Evolutionary conservation across 2,329 filamentous ascomycete genomes (phyloP).

Genomic region (Chalaropsis thielavioides): DNA sequence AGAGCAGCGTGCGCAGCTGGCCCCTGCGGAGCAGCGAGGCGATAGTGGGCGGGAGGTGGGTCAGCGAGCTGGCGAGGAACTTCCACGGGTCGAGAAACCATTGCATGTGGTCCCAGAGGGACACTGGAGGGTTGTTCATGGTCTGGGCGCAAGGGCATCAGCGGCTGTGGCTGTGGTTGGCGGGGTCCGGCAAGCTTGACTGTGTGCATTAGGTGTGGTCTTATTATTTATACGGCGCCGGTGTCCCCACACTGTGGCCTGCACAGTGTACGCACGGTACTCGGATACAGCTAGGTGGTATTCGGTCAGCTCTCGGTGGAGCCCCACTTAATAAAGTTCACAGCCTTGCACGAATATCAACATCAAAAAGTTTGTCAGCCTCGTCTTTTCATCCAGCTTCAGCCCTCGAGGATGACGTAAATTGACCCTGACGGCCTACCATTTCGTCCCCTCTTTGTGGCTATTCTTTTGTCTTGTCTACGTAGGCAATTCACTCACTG

Average conservation of each 20-base stretch:
- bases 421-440: not conserved
- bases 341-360: not conserved
- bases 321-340: not conserved
- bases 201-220: not conserved
- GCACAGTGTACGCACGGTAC: not conserved
- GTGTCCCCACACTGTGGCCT: not conserved
- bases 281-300: not conserved
- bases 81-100: slow-evolving; percentile 35
- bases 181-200: not conserved
- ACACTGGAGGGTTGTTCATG: slow-evolving; percentile 10
- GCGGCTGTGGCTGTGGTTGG: not conserved
- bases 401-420: not conserved
- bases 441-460: not conserved
- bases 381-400: not conserved
- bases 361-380: slow-evolving; percentile 4
- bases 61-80: slow-evolving; percentile 36
- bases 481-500: not conserved
- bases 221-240: not conserved
- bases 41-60: slow-evolving; percentile 39
- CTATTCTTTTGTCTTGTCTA: not conserved
- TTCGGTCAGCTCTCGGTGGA: not conserved
- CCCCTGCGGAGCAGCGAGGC: slow-evolving; percentile 27
- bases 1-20: slow-evolving; percentile 28
- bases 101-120: slow-evolving; percentile 19
- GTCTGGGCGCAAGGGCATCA: not conserved